Conservation (phyloP, 2,329 filamentous ascomycete species). For the Samsoniella hepiali region DNA sequence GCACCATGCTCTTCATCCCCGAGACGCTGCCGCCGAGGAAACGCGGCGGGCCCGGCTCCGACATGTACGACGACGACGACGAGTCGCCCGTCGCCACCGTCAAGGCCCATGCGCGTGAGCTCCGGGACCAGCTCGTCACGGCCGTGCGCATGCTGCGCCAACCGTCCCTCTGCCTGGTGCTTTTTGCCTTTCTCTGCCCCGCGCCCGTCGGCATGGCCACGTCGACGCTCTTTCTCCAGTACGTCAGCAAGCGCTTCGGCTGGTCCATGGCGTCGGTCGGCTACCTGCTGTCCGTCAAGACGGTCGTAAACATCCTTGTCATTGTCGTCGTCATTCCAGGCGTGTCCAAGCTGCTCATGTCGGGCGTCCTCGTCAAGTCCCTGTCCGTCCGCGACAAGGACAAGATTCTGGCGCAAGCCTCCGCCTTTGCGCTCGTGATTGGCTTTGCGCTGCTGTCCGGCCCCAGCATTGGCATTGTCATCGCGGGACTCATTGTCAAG, state of each 20-base stretch:
- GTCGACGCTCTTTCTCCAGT: conserved; percentile 25
- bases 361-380: not conserved
- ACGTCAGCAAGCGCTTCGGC: conserved; percentile 27
- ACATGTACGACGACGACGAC: conserved; percentile 10
- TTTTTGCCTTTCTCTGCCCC: conserved; percentile 22
- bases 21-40: conserved; percentile 16
- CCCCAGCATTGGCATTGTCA: conserved; percentile 21
- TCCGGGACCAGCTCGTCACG: conserved; percentile 4
- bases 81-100: not conserved
- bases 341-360: conserved; percentile 20
- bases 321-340: conserved; percentile 21
- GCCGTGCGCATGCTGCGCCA: conserved; percentile 15
- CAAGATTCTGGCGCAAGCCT: conserved; percentile 26
- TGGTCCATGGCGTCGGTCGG: conserved; percentile 25
- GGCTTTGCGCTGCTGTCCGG: conserved; percentile 26
- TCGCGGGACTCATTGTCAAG: conserved; percentile 25
- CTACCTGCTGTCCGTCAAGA: conserved; percentile 25
- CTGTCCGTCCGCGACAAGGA: conserved; percentile 25
- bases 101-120: conserved; percentile 5
- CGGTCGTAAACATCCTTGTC: conserved; percentile 24
- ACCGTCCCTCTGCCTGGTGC: conserved; percentile 13
- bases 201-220: conserved; percentile 21
- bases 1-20: conserved; percentile 16
- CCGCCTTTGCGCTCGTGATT: conserved; percentile 22
- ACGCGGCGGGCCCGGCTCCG: not conserved